phyloP scores from a whole-genome alignment of 768 basidiomycete genomes.

The Leccinum variicolor region DNA sequence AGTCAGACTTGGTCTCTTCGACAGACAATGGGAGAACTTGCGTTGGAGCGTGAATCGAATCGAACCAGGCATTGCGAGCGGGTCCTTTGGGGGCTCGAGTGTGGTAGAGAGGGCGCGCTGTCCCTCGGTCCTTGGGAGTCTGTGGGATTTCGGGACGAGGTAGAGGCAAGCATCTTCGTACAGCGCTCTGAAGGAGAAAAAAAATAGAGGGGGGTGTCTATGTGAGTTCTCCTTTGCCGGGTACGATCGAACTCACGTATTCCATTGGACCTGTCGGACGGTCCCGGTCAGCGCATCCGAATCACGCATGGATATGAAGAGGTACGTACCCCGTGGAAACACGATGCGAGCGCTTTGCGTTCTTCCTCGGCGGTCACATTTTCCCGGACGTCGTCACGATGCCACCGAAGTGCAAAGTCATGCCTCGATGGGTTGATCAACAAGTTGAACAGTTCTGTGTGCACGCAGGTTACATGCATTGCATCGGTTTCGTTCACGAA shows the following conservation, averaged over 20 bases:
- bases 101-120: constrained; percentile 57
- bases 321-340: constrained; percentile 58
- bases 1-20: neutral
- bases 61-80: constrained; percentile 68
- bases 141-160: constrained; percentile 70
- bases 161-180: constrained; percentile 68
- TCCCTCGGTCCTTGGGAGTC: constrained; percentile 47
- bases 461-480: neutral
- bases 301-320: neutral
- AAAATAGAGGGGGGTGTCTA: neutral
- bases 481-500: too few species aligned
- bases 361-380: constrained; percentile 61
- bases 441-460: constrained; percentile 64
- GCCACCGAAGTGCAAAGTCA: constrained; percentile 75
- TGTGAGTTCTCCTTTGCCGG: neutral
- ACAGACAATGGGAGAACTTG: constrained; percentile 27
- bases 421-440: constrained; percentile 65
- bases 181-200: constrained; percentile 46
- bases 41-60: constrained; percentile 53
- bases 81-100: constrained; percentile 49
- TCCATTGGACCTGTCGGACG: constrained; percentile 66
- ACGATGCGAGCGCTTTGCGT: constrained; percentile 47
- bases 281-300: neutral
- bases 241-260: constrained; percentile 49
- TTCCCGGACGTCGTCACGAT: constrained; percentile 70